Evolutionary conservation across 768 basidiomycete species (phyloP).

Genomic region (Tricholoma furcatifolium): DNA sequence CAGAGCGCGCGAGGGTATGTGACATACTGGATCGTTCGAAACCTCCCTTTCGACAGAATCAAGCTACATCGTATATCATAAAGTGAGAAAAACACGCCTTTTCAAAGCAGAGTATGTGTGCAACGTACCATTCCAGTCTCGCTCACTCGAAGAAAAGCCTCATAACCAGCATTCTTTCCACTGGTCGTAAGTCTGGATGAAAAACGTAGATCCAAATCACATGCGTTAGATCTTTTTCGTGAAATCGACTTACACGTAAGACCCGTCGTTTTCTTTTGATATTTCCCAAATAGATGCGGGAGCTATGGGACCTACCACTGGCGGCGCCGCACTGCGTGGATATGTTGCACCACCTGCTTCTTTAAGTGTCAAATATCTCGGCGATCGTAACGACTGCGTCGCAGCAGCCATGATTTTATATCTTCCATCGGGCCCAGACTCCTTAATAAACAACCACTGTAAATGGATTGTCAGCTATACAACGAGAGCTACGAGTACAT

Average conservation of each 20-base stretch:
- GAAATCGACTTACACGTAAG: background rate
- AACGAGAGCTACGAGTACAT: background rate
- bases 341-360: background rate
- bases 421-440: background rate
- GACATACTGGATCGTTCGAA: background rate
- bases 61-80: background rate
- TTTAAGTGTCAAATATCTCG: background rate
- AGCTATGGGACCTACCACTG: background rate
- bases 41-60: background rate
- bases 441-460: conserved; percentile 9
- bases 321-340: background rate
- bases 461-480: background rate
- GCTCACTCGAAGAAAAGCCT: conserved; percentile 4
- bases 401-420: conserved; percentile 10
- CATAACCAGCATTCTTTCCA: background rate
- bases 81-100: background rate
- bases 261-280: background rate
- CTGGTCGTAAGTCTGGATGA: background rate
- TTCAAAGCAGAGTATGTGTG: too few species aligned
- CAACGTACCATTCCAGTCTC: conserved; percentile 5
- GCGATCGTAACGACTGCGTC: conserved; percentile 1
- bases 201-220: background rate
- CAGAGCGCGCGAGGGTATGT: background rate
- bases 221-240: too few species aligned
- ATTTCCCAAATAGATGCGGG: background rate